These are phyloP conservation scores for Cercophora scortea DNA, from an alignment of 495 filamentous ascomycete species.

Conservation along the genomic window DNA sequence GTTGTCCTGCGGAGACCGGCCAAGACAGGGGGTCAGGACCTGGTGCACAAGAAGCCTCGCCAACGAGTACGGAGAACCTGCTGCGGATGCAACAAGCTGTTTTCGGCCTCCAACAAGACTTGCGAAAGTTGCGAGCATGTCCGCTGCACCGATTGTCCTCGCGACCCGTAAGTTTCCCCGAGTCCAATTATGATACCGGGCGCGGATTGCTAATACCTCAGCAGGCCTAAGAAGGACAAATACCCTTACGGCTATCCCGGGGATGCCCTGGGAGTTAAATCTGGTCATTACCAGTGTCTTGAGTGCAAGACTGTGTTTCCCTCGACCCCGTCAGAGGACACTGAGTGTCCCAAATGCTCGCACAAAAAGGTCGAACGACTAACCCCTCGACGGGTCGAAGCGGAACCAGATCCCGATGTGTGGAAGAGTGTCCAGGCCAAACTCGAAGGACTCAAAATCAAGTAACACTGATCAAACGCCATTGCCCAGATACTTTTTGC, in stretches of 20 bases:
- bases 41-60: slow-evolving; percentile 54
- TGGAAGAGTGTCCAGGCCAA: slow-evolving; percentile 52
- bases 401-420: slow-evolving; percentile 57
- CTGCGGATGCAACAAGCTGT: slow-evolving; percentile 64
- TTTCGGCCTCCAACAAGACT: slow-evolving; percentile 35
- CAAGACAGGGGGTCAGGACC: slow-evolving; percentile 60
- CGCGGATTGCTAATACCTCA: slow-evolving; percentile 16
- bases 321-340: slow-evolving; percentile 30
- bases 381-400: slow-evolving; percentile 52
- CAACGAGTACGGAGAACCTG: slow-evolving; percentile 71
- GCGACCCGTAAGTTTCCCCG: slow-evolving; percentile 61
- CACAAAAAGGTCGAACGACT: slow-evolving; percentile 46
- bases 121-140: slow-evolving; percentile 66
- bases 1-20: slow-evolving; percentile 52
- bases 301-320: slow-evolving; percentile 51
- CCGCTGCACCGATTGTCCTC: slow-evolving; percentile 74
- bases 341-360: slow-evolving; percentile 53
- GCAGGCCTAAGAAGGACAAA: slow-evolving; percentile 60
- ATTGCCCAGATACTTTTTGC: background rate
- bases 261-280: slow-evolving; percentile 46
- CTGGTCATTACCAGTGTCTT: slow-evolving; percentile 53
- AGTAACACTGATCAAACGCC: slow-evolving; percentile 8
- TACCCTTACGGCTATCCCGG: slow-evolving; percentile 74
- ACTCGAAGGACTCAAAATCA: slow-evolving; percentile 39
- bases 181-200: background rate